phyloP scores from a whole-genome alignment of 2,329 filamentous ascomycete genomes.

The Pseudogymnoascus sp. region DNA sequence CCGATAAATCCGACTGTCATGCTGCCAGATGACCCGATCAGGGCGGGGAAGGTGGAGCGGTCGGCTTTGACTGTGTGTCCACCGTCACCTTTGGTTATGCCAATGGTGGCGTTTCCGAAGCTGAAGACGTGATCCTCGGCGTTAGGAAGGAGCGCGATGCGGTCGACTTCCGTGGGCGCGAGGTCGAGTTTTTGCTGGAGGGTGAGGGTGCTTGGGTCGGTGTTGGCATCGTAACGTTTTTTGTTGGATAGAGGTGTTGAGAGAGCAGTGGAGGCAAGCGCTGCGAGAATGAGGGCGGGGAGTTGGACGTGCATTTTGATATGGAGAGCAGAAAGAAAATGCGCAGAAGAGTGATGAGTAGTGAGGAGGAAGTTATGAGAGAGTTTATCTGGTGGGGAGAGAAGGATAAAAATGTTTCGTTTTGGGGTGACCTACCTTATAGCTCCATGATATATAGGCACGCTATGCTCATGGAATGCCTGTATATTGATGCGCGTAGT shows the following conservation, averaged over 20 bases:
- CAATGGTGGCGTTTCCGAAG: not conserved
- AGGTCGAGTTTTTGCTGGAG: not conserved
- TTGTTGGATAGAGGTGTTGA: not conserved
- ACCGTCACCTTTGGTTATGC: slow-evolving; percentile 14
- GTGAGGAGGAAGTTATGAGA: not conserved
- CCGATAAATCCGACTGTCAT: slow-evolving; percentile 32
- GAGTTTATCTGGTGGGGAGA: not conserved
- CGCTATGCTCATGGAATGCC: not conserved
- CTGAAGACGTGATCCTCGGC: not conserved
- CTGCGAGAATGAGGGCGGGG: not conserved
- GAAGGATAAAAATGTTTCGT: not conserved
- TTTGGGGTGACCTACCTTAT: not conserved
- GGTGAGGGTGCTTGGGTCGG: not conserved
- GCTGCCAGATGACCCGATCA: slow-evolving; percentile 29
- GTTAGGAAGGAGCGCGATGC: not conserved
- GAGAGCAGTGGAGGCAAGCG: not conserved
- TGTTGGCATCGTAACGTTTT: not conserved
- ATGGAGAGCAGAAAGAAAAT: not conserved
- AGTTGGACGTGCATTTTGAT: not conserved
- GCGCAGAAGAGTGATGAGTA: not conserved
- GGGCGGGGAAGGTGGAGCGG: slow-evolving; percentile 30
- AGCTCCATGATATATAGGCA: not conserved
- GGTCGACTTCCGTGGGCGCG: not conserved
- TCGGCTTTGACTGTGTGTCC: slow-evolving; percentile 31
- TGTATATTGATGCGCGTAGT: not conserved